Percentiles rank a stretch among this genome's conserved stretches.
phyloP scores from a whole-genome alignment of 192 early-diverging fungal species.

The Coemansia sp. region DNA sequence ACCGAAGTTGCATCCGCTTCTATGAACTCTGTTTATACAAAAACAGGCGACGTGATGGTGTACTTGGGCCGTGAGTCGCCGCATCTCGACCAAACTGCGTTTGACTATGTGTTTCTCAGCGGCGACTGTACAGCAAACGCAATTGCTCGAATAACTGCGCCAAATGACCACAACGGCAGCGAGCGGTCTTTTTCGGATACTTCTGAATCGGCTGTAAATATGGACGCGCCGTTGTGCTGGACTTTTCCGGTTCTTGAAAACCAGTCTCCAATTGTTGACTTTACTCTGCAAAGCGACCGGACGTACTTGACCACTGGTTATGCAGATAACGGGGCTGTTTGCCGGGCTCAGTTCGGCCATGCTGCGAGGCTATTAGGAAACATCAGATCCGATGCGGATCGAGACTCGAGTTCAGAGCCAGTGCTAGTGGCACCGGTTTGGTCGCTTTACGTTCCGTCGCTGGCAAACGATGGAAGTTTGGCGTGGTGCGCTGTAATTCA shows the following conservation, averaged over 20 bases:
- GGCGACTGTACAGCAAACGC: constrained; percentile 33
- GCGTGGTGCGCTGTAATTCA: constrained; percentile 15
- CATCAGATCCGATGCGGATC: neutral
- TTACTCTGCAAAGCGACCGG: constrained; percentile 5
- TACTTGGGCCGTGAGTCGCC: constrained; percentile 5
- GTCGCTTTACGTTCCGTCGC: constrained; percentile 8
- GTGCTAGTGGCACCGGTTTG: constrained; percentile 14
- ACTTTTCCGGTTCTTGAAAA: constrained; percentile 14
- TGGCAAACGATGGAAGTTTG: neutral
- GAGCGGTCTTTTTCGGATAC: neutral
- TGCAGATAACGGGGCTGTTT: constrained; percentile 9
- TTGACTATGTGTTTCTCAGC: constrained; percentile 25
- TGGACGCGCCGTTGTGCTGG: neutral
- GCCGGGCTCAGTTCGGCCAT: constrained; percentile 29
- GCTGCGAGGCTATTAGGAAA: neutral
- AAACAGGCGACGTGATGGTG: constrained; percentile 16
- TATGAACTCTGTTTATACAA: neutral
- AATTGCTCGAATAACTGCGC: constrained; percentile 12
- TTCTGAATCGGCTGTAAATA: neutral
- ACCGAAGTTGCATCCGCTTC: constrained; percentile 5
- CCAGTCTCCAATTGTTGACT: constrained; percentile 32
- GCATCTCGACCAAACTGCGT: neutral
- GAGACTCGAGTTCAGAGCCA: neutral
- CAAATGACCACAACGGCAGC: neutral
- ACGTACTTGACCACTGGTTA: constrained; percentile 24